Evolutionary conservation across 805 yeast genomes (phyloP).

Genomic region (Saccharomycopsis javanensis): DNA sequence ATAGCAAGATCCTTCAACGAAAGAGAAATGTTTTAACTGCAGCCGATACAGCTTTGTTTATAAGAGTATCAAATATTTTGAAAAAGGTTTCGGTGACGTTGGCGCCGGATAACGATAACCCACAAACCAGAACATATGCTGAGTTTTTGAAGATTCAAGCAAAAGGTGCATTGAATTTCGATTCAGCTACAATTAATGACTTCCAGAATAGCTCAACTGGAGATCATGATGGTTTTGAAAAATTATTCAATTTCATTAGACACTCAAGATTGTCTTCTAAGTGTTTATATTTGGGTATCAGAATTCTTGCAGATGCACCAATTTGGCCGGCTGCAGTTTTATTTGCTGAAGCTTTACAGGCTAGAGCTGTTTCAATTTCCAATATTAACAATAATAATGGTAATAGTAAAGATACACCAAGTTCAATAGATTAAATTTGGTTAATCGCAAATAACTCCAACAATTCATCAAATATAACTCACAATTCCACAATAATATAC

Average conservation of each 20-base stretch:
- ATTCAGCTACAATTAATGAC: conserved; percentile 36
- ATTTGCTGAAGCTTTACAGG: conserved; percentile 70
- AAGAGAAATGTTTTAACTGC: conserved; percentile 28
- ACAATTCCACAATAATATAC: neutral
- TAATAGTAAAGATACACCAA: neutral
- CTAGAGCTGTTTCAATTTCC: conserved; percentile 41
- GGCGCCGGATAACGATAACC: conserved; percentile 40
- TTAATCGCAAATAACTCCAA: neutral
- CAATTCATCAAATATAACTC: neutral
- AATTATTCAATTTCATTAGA: conserved; percentile 37
- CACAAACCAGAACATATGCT: conserved; percentile 38
- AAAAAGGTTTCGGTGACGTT: conserved; percentile 51
- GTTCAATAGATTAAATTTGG: neutral
- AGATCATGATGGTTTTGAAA: conserved; percentile 32
- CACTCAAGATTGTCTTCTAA: conserved; percentile 44
- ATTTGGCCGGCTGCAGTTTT: conserved; percentile 77
- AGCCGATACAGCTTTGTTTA: conserved; percentile 54
- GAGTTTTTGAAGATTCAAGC: conserved; percentile 51
- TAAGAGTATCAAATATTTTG: conserved; percentile 50
- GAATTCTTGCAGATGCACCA: conserved; percentile 76
- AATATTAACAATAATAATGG: neutral
- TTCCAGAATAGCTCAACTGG: conserved; percentile 41
- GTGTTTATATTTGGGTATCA: conserved; percentile 58
- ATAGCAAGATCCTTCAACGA: neutral
- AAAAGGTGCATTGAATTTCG: conserved; percentile 49